Evolutionary conservation across 768 basidiomycete species (phyloP).

Genomic region (Ramaria rubella): DNA sequence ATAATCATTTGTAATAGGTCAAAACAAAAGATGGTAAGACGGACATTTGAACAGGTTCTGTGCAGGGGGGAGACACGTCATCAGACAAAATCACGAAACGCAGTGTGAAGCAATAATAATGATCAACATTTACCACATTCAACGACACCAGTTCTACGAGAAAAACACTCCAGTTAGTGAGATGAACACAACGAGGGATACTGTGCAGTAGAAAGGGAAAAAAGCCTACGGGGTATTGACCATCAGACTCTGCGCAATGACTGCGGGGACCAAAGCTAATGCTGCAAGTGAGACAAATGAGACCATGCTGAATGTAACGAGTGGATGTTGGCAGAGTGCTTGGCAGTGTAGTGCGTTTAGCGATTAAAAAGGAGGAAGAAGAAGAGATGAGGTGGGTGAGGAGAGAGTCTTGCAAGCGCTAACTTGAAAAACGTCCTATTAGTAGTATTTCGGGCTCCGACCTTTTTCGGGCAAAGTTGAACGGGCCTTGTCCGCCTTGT

Average conservation of each 20-base stretch:
- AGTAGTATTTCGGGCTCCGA: no score
- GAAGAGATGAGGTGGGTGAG: not conserved
- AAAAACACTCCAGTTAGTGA: not conserved
- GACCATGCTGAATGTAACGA: not conserved
- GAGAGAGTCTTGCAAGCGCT: no score
- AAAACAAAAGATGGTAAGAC: not conserved
- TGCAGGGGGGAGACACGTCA: constrained; percentile 8
- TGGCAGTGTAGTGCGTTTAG: not conserved
- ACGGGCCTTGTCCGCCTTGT: no score
- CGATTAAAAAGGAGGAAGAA: not conserved
- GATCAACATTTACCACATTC: constrained; percentile 43
- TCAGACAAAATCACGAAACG: no score
- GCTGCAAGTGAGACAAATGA: constrained; percentile 1
- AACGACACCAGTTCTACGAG: constrained; percentile 32
- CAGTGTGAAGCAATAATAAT: not conserved
- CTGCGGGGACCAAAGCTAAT: constrained; percentile 31
- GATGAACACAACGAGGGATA: not conserved
- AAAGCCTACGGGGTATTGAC: constrained; percentile 61
- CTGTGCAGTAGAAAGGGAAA: not conserved
- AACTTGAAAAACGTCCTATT: no score
- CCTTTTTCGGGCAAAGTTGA: no score
- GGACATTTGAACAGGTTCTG: constrained; percentile 52
- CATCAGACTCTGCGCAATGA: constrained; percentile 34
- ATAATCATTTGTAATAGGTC: not conserved
- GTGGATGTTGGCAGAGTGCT: not conserved